Evolutionary conservation across 2,329 filamentous ascomycete genomes (phyloP).

Genomic region (Orbilia javanica): DNA sequence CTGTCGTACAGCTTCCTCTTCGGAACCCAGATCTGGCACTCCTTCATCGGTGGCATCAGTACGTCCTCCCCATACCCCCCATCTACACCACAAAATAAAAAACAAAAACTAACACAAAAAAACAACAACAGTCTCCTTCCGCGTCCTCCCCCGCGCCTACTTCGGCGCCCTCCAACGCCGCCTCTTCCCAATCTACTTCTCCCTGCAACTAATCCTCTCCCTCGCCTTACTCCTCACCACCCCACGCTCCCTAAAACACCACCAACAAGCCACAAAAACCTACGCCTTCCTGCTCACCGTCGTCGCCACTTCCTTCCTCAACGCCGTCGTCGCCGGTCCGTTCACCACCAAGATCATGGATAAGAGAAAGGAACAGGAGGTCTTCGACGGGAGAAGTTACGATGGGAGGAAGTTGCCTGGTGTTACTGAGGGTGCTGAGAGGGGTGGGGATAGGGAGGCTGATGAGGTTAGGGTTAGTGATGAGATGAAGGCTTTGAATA

Average conservation of each 20-base stretch:
- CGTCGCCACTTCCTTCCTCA: conserved; percentile 47
- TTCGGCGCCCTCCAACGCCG: conserved; percentile 84
- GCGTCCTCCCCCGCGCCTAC: conserved; percentile 79
- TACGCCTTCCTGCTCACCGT: conserved; percentile 37
- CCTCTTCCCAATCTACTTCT: conserved; percentile 90
- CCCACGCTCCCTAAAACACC: conserved; percentile 70
- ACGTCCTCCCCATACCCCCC: background rate
- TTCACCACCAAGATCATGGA: conserved; percentile 80
- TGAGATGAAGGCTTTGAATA: conserved; percentile 86
- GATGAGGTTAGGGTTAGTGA: conserved; percentile 82
- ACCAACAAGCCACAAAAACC: conserved; percentile 30
- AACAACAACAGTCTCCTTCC: conserved; percentile 81
- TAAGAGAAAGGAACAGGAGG: conserved; percentile 80
- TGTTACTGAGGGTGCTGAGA: conserved; percentile 61
- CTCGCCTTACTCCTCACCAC: conserved; percentile 82
- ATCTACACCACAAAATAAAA: background rate
- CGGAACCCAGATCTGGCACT: conserved; percentile 88
- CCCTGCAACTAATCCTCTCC: conserved; percentile 81
- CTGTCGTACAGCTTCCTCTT: conserved; percentile 81
- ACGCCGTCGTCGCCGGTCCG: conserved; percentile 74
- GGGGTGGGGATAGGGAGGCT: conserved; percentile 72
- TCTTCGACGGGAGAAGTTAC: conserved; percentile 42
- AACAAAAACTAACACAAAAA: conserved; percentile 60
- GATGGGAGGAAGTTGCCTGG: conserved; percentile 30
- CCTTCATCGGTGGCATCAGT: conserved; percentile 74